Evolutionary conservation across 2,329 filamentous ascomycete species (phyloP).

Genomic region (Trichoderma asperellum): DNA sequence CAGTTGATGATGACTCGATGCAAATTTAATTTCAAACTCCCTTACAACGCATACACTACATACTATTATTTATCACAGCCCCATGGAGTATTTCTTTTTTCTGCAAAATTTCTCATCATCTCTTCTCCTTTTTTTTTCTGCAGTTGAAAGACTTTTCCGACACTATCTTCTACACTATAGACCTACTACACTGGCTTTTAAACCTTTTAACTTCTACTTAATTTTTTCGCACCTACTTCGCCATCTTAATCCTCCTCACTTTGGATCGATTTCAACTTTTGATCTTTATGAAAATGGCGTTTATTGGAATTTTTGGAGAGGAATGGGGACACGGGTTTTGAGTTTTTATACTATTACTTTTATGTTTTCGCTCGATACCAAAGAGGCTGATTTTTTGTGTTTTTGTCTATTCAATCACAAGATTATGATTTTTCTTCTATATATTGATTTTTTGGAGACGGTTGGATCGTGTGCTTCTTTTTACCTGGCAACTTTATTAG

Average conservation of each 20-base stretch:
- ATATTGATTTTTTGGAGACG: background rate
- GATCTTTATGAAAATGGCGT: conserved; percentile 21
- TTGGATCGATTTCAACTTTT: conserved; percentile 14
- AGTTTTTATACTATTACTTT: background rate
- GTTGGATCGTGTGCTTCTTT: background rate
- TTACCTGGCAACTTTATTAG: conserved; percentile 8
- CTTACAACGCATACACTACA: conserved; percentile 7
- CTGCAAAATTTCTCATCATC: background rate
- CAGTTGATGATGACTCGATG: conserved; percentile 37
- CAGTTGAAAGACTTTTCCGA: background rate
- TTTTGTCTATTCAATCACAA: conserved; percentile 6
- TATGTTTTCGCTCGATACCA: conserved; percentile 26
- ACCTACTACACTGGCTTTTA: conserved; percentile 6
- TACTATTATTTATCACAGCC: background rate
- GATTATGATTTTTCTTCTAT: conserved; percentile 17
- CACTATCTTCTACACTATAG: background rate
- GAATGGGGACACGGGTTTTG: background rate
- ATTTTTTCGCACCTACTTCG: conserved; percentile 12
- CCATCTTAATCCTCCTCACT: conserved; percentile 19
- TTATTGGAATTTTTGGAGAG: conserved; percentile 12
- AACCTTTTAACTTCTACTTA: conserved; percentile 4
- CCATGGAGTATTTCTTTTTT: conserved; percentile 6
- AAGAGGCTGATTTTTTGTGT: conserved; percentile 21
- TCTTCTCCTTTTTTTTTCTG: background rate
- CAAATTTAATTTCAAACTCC: conserved; percentile 31